Evolutionary conservation across 129 eudicot species (phyloP), one percentile per base, ranked within the genome.

Genomic region (Mikania micrantha): DNA sequence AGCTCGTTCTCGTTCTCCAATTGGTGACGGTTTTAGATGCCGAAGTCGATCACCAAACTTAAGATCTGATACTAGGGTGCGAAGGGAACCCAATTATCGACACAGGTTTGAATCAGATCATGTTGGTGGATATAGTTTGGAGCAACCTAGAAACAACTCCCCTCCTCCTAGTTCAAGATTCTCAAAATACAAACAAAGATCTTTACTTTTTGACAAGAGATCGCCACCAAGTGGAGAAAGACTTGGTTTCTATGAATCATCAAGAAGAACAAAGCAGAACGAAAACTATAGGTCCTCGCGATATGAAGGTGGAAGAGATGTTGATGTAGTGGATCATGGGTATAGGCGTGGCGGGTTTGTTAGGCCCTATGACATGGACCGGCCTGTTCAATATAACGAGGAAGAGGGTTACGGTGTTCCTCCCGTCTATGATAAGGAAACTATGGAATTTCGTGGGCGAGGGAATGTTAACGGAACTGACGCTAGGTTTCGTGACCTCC

Each of bases 11-110:
- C 82, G n/a, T n/a, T n/a, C n/a, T n/a, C n/a, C 78, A 16, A 36
- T 72, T 10, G n/a, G 10, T 59, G 47, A 41, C 17, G 53, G 67
- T 60, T 73, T 66, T 79, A 27, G 73, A 49, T 61, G 79, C 9
- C 75, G 75, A 25, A 80, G 84, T 49, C 65, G 85, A 71, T 80
- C 84, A 27, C 81, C 85, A 28, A 57, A 45, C 67, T 73, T 66
- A 27, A 48, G 82, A 9, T 39, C 69, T 15, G 78, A 78, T 50
- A 49, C 49, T 36, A 75, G 85, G 57, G 64, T 71, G 38, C 78
- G 66, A 57, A 29, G 85, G 72, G 65, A 20, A 2, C 80, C 85
- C 20, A 13, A 59, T 64, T 67, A 64, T 47, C 74, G 79, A 22
- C 79, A 39, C 22, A 70, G 79, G 7, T 75, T 80, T 31, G 80